Conservation (phyloP, 148 eudicot species). For the Rhododendron ferrugineum region DNA sequence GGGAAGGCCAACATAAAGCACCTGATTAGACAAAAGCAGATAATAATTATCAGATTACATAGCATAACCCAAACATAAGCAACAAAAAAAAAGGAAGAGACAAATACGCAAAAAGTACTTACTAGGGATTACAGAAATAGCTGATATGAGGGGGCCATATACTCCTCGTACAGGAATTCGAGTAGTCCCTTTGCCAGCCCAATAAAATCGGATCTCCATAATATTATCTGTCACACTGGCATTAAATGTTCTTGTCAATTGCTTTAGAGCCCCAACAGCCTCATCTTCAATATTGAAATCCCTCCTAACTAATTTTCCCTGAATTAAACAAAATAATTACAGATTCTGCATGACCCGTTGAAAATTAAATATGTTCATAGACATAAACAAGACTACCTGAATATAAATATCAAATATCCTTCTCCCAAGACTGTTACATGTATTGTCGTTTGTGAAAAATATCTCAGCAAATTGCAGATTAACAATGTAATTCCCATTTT, state of each 20-base stretch:
- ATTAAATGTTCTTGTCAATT: constrained; percentile 29
- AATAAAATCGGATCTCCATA: constrained; percentile 57
- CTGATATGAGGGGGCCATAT: constrained; percentile 76
- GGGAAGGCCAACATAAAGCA: not conserved
- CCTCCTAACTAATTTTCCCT: constrained; percentile 50
- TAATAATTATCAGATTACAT: not conserved
- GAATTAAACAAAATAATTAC: constrained; percentile 4
- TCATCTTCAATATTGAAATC: constrained; percentile 62
- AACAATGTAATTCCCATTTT: constrained; percentile 56
- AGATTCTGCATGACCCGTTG: not conserved
- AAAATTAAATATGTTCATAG: not conserved
- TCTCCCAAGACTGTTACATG: constrained; percentile 58
- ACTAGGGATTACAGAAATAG: constrained; percentile 62
- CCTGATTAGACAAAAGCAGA: not conserved
- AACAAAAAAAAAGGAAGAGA: not conserved
- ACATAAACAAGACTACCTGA: constrained; percentile 43
- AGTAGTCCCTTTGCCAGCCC: constrained; percentile 78
- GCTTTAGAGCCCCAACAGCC: constrained; percentile 50
- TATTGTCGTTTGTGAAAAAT: constrained; percentile 41
- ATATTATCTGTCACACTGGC: constrained; percentile 44
- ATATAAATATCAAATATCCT: constrained; percentile 72
- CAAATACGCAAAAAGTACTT: constrained; percentile 14
- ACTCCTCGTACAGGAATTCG: constrained; percentile 63
- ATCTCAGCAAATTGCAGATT: constrained; percentile 73
- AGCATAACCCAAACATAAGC: not conserved